phyloP scores from a whole-genome alignment of 108 stramenopile genomes.

The Discostella stelligeroides region DNA sequence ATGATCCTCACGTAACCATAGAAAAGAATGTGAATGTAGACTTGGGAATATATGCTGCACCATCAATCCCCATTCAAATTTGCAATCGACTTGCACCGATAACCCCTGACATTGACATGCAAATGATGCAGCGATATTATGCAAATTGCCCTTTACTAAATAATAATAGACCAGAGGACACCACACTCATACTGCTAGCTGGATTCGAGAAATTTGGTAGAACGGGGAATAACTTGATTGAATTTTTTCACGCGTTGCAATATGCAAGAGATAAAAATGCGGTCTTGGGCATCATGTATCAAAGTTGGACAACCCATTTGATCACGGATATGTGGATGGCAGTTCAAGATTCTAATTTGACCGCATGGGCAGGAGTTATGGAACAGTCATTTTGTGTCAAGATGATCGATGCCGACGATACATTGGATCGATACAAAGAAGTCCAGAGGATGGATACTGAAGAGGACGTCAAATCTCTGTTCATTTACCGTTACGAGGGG shows the following conservation, averaged over 20 bases:
- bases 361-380: slow-evolving; percentile 19
- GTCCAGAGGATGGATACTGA: slow-evolving; percentile 14
- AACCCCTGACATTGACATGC: neutral
- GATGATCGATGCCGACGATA: slow-evolving; percentile 16
- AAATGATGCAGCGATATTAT: neutral
- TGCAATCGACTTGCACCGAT: neutral
- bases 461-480: slow-evolving; percentile 23
- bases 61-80: neutral
- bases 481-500: slow-evolving; percentile 8
- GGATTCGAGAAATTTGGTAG: neutral
- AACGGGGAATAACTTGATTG: slow-evolving; percentile 19
- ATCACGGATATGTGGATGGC: slow-evolving; percentile 42
- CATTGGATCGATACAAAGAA: slow-evolving; percentile 12
- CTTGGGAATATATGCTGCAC: too few relatives aligned
- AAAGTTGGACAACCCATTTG: slow-evolving; percentile 26
- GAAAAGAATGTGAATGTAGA: too few relatives aligned
- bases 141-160: neutral
- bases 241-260: slow-evolving; percentile 47
- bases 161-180: neutral
- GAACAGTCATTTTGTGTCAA: slow-evolving; percentile 42
- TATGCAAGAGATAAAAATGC: slow-evolving; percentile 23
- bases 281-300: slow-evolving; percentile 26
- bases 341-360: slow-evolving; percentile 17
- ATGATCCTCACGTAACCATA: too few relatives aligned
- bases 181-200: neutral